Evolutionary conservation across 768 basidiomycete genomes (phyloP).

Genomic region (Ramaria rubella): DNA sequence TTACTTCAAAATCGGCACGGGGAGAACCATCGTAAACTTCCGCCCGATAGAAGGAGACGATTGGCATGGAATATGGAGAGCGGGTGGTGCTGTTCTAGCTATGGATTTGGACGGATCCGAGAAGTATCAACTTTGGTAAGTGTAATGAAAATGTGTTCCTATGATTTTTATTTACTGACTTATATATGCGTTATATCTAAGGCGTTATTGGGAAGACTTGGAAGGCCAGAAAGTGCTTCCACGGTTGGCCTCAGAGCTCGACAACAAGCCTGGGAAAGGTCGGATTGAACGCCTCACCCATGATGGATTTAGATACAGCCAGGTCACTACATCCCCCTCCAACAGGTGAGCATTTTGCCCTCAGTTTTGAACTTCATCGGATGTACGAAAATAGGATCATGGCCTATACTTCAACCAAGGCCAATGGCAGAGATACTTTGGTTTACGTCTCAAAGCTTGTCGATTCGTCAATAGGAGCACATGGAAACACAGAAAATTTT

Average conservation of each 20-base stretch:
- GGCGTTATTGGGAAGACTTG: conserved; percentile 39
- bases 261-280: conserved; percentile 34
- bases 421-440: conserved; percentile 32
- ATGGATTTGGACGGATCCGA: conserved; percentile 17
- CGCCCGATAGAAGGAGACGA: conserved; percentile 32
- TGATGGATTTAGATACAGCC: conserved; percentile 29
- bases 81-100: conserved; percentile 12
- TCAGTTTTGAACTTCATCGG: no score
- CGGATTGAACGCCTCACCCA: conserved; percentile 39
- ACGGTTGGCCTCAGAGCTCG: conserved; percentile 31
- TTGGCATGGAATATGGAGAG: conserved; percentile 31
- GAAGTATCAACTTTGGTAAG: conserved; percentile 36
- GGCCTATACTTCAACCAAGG: conserved; percentile 36
- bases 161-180: neutral
- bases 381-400: conserved; percentile 24
- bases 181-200: conserved; percentile 7
- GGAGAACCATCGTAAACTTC: conserved; percentile 30
- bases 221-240: conserved; percentile 21
- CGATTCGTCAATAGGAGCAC: conserved; percentile 28
- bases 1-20: conserved; percentile 34
- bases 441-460: conserved; percentile 29
- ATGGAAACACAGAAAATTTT: conserved; percentile 23
- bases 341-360: conserved; percentile 28
- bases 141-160: neutral
- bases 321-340: conserved; percentile 27